Conservation (phyloP, 495 filamentous ascomycete species). For the Penicillium cinerascens region DNA sequence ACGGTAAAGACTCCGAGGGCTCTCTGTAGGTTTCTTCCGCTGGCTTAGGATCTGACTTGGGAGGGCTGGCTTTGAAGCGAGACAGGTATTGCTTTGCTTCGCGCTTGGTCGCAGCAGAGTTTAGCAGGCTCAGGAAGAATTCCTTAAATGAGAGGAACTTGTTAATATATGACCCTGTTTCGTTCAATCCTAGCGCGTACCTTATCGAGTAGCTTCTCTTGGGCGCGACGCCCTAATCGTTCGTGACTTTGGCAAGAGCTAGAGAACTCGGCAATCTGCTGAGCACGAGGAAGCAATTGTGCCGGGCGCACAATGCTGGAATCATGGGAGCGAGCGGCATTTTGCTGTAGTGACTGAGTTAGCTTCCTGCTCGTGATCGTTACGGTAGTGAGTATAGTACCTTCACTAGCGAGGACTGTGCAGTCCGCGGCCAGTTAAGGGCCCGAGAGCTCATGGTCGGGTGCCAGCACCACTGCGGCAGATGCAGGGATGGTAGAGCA, state of each 20-base stretch:
- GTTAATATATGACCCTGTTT: not conserved
- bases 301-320: slow-evolving; percentile 9
- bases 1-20: slow-evolving; percentile 23
- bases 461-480: slow-evolving; percentile 1
- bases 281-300: slow-evolving; percentile 18
- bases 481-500: slow-evolving; percentile 1
- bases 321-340: slow-evolving; percentile 18
- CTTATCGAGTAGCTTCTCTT: slow-evolving; percentile 46
- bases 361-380: slow-evolving; percentile 2
- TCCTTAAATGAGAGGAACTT: slow-evolving; percentile 48
- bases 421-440: slow-evolving; percentile 33
- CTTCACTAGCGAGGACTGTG: slow-evolving; percentile 31
- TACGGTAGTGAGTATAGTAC: slow-evolving; percentile 8
- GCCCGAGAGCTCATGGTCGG: slow-evolving; percentile 35
- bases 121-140: slow-evolving; percentile 76
- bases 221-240: slow-evolving; percentile 43
- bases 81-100: slow-evolving; percentile 87
- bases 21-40: slow-evolving; percentile 17
- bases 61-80: slow-evolving; percentile 57
- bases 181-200: slow-evolving; percentile 19
- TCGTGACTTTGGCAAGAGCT: slow-evolving; percentile 29
- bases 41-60: slow-evolving; percentile 19
- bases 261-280: slow-evolving; percentile 39
- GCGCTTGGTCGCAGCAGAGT: slow-evolving; percentile 80
- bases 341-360: slow-evolving; percentile 17